Evolutionary conservation across 176 grass and related monocot genomes (phyloP), one percentile per base, ranked within the genome.

Genomic region (Tillandsia fasciculata): DNA sequence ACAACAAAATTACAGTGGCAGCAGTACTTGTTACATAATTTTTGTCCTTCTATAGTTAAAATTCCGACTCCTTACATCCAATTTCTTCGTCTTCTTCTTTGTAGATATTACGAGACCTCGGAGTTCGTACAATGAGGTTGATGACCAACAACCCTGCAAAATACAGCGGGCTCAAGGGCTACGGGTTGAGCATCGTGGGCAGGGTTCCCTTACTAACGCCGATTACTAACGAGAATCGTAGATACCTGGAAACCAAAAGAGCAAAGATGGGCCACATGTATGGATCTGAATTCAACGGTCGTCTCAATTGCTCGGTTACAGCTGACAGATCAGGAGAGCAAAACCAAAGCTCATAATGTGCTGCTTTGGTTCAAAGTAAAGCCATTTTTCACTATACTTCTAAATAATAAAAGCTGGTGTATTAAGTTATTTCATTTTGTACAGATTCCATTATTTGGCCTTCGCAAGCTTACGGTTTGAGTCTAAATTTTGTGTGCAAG

Each of bases 71-170:
- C 20, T 66, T 66, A 3, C 64, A 10, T 66, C 27, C n/a, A 12
- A 15, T 12, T 15, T 61, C 17, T 23, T 7, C 1, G 56, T n/a
- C 56, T 56, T 56, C 20, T 65, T 63, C 2, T 65, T 2, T 83
- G 67, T 50, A 96, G 91, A 96, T 96, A 73, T 42, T 96, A 33
- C 82, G 69, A 1, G 91, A 96, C 72, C 69, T 96, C 5, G 87
- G 91, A 23, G 87, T 96, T 66, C 91, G 85, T 72, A 90, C 91
- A 0, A 96, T 96, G 87, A 88, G 73, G 69, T 13, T 96, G 23
- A 91, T 96, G 91, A 96, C 91, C 5, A 96, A 96, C 57, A 96
- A 96, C 63, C 91, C 91, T 12, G 77, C 91, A 63, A 96, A 96
- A 70, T 96, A 96, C 69, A 29, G 71, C 26, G 91, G 91, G 68